Base-by-base conservation (phyloP, 495 filamentous ascomycete genomes). In the Penicillium bialowiezense region DNA sequence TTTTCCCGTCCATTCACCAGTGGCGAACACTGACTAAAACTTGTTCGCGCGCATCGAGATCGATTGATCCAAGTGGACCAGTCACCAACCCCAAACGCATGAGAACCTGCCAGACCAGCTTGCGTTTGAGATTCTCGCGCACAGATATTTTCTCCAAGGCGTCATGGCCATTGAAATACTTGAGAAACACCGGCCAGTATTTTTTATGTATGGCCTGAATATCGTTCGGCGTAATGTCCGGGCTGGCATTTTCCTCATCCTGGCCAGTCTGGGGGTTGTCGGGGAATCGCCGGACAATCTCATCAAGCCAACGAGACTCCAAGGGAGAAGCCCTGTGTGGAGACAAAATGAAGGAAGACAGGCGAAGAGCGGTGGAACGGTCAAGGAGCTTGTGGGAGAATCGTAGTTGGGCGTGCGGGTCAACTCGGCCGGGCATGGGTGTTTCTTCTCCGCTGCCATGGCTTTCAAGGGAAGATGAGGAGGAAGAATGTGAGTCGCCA, bases 121-220 rank as follows among this genome's bases (percentile, higher is more conserved):
- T 95, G 36, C 91, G 74, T 72, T 91, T 95, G 70, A 95, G 74
- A 8, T 83, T 84, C 71, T 97, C 91, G 29, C 83, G 76, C 9
- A 90, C 76, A 0, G 83, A 76, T 59, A 97, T 88, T 64, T 91
- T 86, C 72, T 98, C 93, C 32, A 98, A 69, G 5, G 92, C 89
- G 64, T 89, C 83, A 36, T 76, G 74, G 1, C 93, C 93, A 67
- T 97, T 91, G 53, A 97, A 89, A 65, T 96, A 95, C 63, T 87
- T 87, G 56, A 85, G 52, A 40, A 83, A 71, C 7, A 62, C 65
- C 5, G 79, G 77, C 76, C 80, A 82, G 21, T 74, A 65, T 19
- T 67, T 69, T 32, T 71, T 63, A 23, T 81, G 71, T 32, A 87
- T 77, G 26, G 67, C 66, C 33, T 76, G 75, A 64, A 76, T 79